Evolutionary conservation across 345 rosid genomes (phyloP).

Genomic region (Dipteronia sinensis): DNA sequence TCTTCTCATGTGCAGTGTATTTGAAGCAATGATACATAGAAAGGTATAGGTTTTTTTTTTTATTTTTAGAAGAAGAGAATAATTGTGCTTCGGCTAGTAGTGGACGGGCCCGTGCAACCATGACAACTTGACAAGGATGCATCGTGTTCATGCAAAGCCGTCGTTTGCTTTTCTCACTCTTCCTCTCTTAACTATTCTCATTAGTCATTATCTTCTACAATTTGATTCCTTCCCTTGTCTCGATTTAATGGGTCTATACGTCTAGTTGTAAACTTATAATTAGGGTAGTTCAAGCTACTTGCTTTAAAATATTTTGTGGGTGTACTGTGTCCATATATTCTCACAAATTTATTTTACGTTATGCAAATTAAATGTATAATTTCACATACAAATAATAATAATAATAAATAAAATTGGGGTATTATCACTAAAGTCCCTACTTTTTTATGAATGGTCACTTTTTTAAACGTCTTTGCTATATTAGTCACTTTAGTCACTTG

Average conservation of each 20-base stretch:
- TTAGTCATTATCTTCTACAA: background rate
- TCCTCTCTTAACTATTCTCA: background rate
- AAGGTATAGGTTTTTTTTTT: background rate
- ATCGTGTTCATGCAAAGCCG: slow-evolving; percentile 21
- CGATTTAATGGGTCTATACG: too few species aligned
- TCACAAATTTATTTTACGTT: too few species aligned
- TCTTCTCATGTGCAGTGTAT: background rate
- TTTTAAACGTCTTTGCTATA: too few species aligned
- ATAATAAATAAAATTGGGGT: too few species aligned
- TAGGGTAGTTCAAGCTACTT: background rate
- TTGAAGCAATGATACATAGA: background rate
- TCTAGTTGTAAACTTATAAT: too few species aligned
- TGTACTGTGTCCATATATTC: too few species aligned
- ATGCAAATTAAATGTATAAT: too few species aligned
- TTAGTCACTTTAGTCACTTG: too few species aligned
- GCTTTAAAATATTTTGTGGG: background rate
- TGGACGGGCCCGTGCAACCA: background rate
- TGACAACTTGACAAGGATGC: slow-evolving; percentile 15
- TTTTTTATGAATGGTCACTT: too few species aligned
- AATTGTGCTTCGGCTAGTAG: background rate
- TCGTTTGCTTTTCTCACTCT: background rate
- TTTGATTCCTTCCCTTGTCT: too few species aligned
- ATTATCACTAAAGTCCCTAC: too few species aligned
- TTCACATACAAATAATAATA: too few species aligned
- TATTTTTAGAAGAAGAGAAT: background rate